Base-by-base conservation (phyloP, 2,329 filamentous ascomycete genomes). In the Colletotrichum siamense region DNA sequence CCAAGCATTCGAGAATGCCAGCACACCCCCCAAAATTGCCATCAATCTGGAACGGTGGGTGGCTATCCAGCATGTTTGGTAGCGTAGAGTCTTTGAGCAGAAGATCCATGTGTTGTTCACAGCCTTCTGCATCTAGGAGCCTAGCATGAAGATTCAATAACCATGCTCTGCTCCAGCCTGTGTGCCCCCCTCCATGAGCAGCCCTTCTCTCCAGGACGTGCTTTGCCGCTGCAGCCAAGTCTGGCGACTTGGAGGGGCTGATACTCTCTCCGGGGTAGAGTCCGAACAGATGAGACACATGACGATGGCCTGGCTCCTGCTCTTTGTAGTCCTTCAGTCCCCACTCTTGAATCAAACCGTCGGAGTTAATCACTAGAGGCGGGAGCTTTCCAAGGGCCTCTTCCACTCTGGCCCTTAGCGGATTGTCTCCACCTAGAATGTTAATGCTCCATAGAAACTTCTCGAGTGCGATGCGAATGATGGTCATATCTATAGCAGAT, bases 91-190 rank as follows among this genome's bases (percentile, higher is more conserved):
- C 57, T n/a, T 55, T 64, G 2, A 78, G 61, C 10, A 78, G 34
- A 9, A 66, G 61, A 26, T 75, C 75, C 77, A 77, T 78, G 18
- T 77, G 75, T 16, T 71, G 62, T 6, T 36, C 61, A 26, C 71
- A 77, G 26, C 84, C 80, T 9, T 83, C 83, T 10, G 79, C 82
- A 16, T 85, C 82, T 9, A 84, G 82, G 5, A 89, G 79, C 6
- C 88, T 84, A 36, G 88, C 87, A 71, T 87, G 87, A 64, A 88
- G 81, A 64, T 86, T 88, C 69, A 88, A 83, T 1, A 86, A 79
- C 88, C 88, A 89, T 8, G 86, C 86, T 15, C 87, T 84, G 32
- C 85, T 87, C 88, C 88, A 90, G 1, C 87, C 87, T 1, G 87
- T 91, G 68, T 88, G 85, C 0, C 87, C 89, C 6, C 87, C 86